Conservation (phyloP, 257 asterid genomes). For the Salvia rosmarinus region DNA sequence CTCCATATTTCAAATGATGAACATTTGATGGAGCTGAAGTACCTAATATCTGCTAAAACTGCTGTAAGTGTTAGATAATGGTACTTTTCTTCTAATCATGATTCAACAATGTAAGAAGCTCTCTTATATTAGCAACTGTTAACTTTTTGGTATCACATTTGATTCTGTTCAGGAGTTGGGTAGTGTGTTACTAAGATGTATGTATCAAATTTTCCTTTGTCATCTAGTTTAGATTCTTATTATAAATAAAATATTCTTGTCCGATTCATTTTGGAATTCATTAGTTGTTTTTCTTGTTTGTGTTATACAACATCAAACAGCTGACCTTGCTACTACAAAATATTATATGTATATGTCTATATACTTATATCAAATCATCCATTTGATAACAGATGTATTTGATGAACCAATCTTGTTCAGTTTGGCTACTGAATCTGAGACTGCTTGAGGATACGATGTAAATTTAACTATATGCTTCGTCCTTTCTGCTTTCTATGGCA, state of each 20-base stretch:
- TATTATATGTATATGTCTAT: too few species aligned
- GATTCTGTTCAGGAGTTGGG: constrained; percentile 36
- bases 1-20: constrained; percentile 91
- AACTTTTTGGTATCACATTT: constrained; percentile 29
- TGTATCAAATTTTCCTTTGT: constrained; percentile 42
- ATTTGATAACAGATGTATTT: constrained; percentile 14
- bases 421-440: constrained; percentile 7
- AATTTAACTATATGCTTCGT: neutral
- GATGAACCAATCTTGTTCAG: constrained; percentile 1
- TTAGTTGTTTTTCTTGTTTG: constrained; percentile 28
- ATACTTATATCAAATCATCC: neutral
- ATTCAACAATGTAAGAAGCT: constrained; percentile 48
- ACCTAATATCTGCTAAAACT: constrained; percentile 61
- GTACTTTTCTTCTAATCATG: constrained; percentile 33
- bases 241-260: constrained; percentile 33
- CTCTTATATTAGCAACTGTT: constrained; percentile 35
- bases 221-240: constrained; percentile 35
- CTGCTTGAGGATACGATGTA: constrained; percentile 9
- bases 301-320: constrained; percentile 12
- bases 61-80: constrained; percentile 48
- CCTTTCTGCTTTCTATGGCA: constrained; percentile 2
- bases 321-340: constrained; percentile 19
- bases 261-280: constrained; percentile 24
- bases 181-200: constrained; percentile 40
- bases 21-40: constrained; percentile 83